Conservation (phyloP, 768 basidiomycete species). For the Cystobasidium ongulense region DNA sequence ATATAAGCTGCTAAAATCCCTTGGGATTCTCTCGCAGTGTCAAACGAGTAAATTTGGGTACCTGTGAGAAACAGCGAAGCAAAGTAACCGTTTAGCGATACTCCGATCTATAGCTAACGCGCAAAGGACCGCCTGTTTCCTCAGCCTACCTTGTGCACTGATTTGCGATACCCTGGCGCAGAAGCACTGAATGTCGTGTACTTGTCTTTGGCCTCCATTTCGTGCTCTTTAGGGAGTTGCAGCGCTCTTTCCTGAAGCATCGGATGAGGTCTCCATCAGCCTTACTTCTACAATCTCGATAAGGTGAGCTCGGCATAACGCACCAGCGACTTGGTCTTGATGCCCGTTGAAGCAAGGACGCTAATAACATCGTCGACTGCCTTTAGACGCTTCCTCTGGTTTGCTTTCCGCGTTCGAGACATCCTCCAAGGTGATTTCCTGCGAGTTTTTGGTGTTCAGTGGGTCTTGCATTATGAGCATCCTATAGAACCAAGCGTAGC, state of each 20-base stretch:
- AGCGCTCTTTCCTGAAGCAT: constrained; percentile 58
- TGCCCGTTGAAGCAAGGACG: constrained; percentile 70
- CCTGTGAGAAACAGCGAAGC: neutral
- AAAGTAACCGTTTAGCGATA: no score
- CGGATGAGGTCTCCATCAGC: neutral
- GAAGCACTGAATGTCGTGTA: constrained; percentile 67
- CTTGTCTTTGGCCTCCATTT: constrained; percentile 88
- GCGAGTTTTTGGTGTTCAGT: constrained; percentile 14
- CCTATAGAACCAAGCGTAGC: neutral
- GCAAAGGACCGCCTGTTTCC: neutral
- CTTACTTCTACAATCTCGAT: neutral
- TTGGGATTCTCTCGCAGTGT: constrained; percentile 27
- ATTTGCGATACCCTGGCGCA: constrained; percentile 23
- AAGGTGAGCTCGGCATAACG: constrained; percentile 42
- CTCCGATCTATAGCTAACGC: no score
- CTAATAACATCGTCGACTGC: constrained; percentile 89
- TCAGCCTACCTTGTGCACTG: constrained; percentile 29
- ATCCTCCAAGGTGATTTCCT: constrained; percentile 96
- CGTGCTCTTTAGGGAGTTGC: constrained; percentile 79
- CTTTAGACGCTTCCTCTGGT: constrained; percentile 77
- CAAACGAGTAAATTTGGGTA: constrained; percentile 29
- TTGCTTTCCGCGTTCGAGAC: constrained; percentile 83
- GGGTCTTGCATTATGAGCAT: neutral
- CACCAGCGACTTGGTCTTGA: constrained; percentile 68
- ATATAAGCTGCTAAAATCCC: constrained; percentile 19